These are phyloP conservation scores for Letharia lupina DNA, from an alignment of 495 filamentous ascomycete genomes.

Conservation along the genomic window DNA sequence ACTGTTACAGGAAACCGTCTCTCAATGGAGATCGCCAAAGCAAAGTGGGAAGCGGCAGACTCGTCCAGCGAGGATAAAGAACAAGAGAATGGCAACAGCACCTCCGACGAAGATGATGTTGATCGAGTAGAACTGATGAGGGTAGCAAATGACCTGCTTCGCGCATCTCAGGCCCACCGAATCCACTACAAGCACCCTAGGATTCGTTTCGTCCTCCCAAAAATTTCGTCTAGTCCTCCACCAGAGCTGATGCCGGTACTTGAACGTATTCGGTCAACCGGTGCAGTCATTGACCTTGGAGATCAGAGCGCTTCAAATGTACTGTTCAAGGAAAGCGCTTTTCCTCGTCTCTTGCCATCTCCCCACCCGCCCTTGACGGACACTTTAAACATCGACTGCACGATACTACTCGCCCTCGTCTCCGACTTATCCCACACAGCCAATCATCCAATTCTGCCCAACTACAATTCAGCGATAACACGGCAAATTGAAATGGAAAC, in stretches of 20 bases:
- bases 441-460: constrained; percentile 33
- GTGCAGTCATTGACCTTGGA: constrained; percentile 40
- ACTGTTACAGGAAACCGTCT: constrained; percentile 49
- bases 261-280: constrained; percentile 47
- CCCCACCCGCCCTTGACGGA: constrained; percentile 47
- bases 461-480: constrained; percentile 48
- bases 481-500: constrained; percentile 60
- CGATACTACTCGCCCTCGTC: constrained; percentile 59
- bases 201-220: constrained; percentile 53
- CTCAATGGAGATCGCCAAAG: constrained; percentile 55
- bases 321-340: constrained; percentile 18
- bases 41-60: constrained; percentile 45
- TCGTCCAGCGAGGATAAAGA: constrained; percentile 34
- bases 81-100: constrained; percentile 31
- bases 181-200: constrained; percentile 51
- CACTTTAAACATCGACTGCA: constrained; percentile 65
- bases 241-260: constrained; percentile 52
- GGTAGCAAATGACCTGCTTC: constrained; percentile 45
- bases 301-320: neutral
- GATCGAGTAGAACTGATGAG: constrained; percentile 14
- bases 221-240: constrained; percentile 41
- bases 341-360: constrained; percentile 45
- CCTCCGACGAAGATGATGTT: constrained; percentile 26
- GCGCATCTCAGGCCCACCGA: constrained; percentile 44
- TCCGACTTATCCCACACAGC: constrained; percentile 56